Base-by-base conservation (phyloP, 148 eudicot species). In the Silene uniflora region DNA sequence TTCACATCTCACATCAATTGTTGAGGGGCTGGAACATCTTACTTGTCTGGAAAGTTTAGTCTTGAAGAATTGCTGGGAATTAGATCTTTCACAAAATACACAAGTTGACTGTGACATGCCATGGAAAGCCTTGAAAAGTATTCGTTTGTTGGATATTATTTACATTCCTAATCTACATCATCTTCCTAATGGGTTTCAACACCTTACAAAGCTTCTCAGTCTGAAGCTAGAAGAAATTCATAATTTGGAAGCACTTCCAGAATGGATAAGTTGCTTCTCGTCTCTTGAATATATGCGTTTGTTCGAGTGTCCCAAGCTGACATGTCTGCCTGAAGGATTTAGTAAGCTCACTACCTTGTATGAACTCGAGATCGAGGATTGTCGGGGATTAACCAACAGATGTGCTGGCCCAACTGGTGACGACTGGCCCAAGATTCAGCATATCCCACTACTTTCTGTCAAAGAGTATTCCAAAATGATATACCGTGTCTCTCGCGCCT, bases 281-380 rank as follows among this genome's bases (percentile, higher is more conserved):
- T 64, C 77, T 52, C 77, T 75, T 18, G 11, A 65, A 72, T 67
- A 22, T 21, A 3, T 78, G 39, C 0, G 10, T 6, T 14, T 83
- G 56, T 7, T 1, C 2, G 6, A 32, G 21, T 80, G 86, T 23
- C 73, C 47, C 23, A 21, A 47, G 14, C 42, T 80, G 65, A 62
- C 62, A 19, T 72, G 73, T 17, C 73, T 84, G 16, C 84, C 86
- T 5, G 64, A 75, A 39, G 73, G 67, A 17, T 55, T 84, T 18
- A 47, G 73, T 5, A 21, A 56, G 22, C 81, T 84, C 10, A 69
- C 77, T 12, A 0, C 42, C 16, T 67, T 83, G n/a, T n/a, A n/a
- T n/a, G n/a, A n/a, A n/a, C n/a, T n/a, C n/a, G n/a, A n/a, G n/a
- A n/a, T n/a, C n/a, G n/a, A n/a, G n/a, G n/a, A n/a, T n/a, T n/a